Evolutionary conservation across 768 basidiomycete genomes (phyloP).

Genomic region (Mycena haematopus): DNA sequence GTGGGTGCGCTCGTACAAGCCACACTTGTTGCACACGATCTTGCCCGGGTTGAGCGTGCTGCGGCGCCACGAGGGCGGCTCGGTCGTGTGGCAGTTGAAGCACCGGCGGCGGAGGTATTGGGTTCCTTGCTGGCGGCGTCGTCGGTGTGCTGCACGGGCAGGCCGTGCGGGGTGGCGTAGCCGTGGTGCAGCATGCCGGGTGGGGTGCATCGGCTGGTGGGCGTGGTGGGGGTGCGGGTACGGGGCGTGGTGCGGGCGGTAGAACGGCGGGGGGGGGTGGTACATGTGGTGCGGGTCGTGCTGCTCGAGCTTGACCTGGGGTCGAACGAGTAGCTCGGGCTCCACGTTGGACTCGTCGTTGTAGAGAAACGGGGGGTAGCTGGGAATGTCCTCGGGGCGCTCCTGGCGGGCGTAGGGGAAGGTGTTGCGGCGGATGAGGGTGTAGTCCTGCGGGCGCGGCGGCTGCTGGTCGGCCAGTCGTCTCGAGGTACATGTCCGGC

Average conservation of each 20-base stretch:
- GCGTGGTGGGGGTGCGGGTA: constrained; percentile 1
- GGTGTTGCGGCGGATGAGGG: constrained; percentile 68
- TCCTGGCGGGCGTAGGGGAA: constrained; percentile 83
- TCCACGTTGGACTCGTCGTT: constrained; percentile 40
- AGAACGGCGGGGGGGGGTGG: constrained; percentile 33
- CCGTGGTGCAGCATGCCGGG: constrained; percentile 28
- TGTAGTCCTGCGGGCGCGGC: constrained; percentile 48
- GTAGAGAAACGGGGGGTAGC: constrained; percentile 51
- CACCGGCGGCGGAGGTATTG: constrained; percentile 88
- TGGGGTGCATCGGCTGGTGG: no score
- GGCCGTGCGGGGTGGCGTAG: constrained; percentile 46
- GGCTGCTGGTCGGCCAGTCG: constrained; percentile 30
- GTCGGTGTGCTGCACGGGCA: constrained; percentile 87
- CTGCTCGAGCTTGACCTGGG: constrained; percentile 74
- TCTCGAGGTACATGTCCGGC: constrained; percentile 38
- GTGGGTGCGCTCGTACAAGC: constrained; percentile 89
- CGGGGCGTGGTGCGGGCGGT: not conserved
- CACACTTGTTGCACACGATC: constrained; percentile 95
- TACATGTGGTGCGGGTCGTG: constrained; percentile 55
- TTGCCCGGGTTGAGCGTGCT: constrained; percentile 90
- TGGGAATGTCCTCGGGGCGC: constrained; percentile 50
- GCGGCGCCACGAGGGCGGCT: constrained; percentile 88
- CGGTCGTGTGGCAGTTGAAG: constrained; percentile 92
- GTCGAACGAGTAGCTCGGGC: constrained; percentile 51
- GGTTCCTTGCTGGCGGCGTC: constrained; percentile 89